Evolutionary conservation across 805 yeast species (phyloP).

Genomic region (Yarrowia yakushimensis): DNA sequence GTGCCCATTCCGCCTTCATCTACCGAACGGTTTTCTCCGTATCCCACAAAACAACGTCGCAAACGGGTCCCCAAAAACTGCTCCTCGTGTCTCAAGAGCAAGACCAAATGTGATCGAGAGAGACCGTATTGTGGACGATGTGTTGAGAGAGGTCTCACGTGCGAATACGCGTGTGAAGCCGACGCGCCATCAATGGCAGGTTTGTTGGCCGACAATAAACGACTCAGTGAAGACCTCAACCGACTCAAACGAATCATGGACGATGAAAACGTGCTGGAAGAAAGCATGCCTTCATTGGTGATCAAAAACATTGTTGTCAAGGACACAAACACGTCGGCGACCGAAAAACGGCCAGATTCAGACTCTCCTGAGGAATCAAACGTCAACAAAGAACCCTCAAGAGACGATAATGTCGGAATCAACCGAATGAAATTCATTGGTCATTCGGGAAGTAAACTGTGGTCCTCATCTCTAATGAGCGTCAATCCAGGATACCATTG

Average conservation of each 20-base stretch:
- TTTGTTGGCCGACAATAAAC: conserved; percentile 7
- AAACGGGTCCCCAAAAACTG: conserved; percentile 24
- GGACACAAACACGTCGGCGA: neutral
- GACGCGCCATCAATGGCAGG: conserved; percentile 3
- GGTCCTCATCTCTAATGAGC: conserved; percentile 2
- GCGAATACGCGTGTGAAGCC: conserved; percentile 9
- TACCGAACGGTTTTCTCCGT: neutral
- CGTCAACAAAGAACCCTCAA: neutral
- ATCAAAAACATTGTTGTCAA: conserved; percentile 3
- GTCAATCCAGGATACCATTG: conserved; percentile 24
- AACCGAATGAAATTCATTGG: conserved; percentile 8
- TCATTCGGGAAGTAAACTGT: neutral
- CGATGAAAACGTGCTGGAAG: conserved; percentile 15
- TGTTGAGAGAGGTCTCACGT: conserved; percentile 5
- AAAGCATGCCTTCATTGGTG: conserved; percentile 14
- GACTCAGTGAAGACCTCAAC: conserved; percentile 12
- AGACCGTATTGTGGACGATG: conserved; percentile 17
- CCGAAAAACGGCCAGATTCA: neutral
- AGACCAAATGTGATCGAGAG: conserved; percentile 16
- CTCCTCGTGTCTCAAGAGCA: conserved; percentile 20
- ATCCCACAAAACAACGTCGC: conserved; percentile 6
- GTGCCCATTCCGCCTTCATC: neutral
- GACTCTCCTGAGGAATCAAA: neutral
- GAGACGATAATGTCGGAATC: conserved; percentile 9
- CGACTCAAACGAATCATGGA: conserved; percentile 12